Evolutionary conservation across 352 stramenopile species (phyloP).

Genomic region (Phytophthora capsici): DNA sequence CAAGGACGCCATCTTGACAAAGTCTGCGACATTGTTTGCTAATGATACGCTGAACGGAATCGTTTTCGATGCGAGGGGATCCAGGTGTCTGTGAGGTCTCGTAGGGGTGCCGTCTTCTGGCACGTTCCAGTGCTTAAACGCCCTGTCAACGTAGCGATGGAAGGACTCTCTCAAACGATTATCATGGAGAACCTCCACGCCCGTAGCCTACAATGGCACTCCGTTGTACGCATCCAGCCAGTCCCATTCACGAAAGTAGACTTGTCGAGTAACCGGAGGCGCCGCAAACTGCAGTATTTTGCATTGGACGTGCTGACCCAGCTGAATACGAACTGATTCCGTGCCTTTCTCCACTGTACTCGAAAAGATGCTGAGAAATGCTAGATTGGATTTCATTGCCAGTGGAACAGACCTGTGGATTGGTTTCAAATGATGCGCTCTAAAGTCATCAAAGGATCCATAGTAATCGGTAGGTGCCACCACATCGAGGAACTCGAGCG

Average conservation of each 20-base stretch:
- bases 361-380: constrained; percentile 15
- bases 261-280: constrained; percentile 5
- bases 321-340: neutral
- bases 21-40: too few species aligned
- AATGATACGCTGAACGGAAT: too few species aligned
- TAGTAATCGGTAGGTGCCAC: neutral
- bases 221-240: constrained; percentile 3
- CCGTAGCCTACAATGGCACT: neutral
- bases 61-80: too few species aligned
- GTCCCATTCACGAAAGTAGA: constrained; percentile 7
- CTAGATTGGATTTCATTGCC: neutral
- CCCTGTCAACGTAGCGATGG: too few species aligned
- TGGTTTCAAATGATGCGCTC: neutral
- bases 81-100: too few species aligned
- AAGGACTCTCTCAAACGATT: neutral
- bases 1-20: too few species aligned
- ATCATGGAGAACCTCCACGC: neutral
- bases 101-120: too few species aligned
- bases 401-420: neutral
- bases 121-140: too few species aligned
- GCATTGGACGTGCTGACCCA: neutral
- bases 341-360: neutral
- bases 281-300: constrained; percentile 6
- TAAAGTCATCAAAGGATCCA: neutral
- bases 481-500: constrained; percentile 18